Evolutionary conservation across 2,329 filamentous ascomycete species (phyloP), one percentile per base, ranked within the genome.

Genomic region (Trichoderma pleuroti): DNA sequence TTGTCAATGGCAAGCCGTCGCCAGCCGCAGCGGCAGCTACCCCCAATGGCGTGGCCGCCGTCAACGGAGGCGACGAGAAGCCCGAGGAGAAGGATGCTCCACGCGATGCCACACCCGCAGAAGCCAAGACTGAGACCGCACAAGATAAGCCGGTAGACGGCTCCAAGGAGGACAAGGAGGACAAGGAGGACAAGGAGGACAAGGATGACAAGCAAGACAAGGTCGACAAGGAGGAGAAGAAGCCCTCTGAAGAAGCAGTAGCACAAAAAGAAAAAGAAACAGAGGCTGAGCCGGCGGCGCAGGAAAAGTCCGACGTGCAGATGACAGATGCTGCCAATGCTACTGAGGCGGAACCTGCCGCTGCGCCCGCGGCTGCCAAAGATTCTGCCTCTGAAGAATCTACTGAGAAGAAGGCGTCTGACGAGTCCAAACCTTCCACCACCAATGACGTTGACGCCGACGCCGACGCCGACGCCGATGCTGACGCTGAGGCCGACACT

Each of bases 241-340:
- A 61, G 60, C 8, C 52, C 34, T 39, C 61, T 34, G 61, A 70
- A 3, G 34, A 72, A 46, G 21, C 67, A 24, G 61, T n/a, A 62
- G 61, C 52, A 32, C 39, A 62, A 30, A 32, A 42, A 30, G 71
- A 62, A 30, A 32, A 42, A 30, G 71, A 68, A 24, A 60, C 24
- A 59, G 32, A 54, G 42, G 21, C 57, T 14, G 56, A 52, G 42
- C 21, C 54, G 69, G 11, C 67, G n/a, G 52, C 67, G 26, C 54
- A 60, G 10, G 69, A 72, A 34, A 70, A 62, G 26, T 26, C 32
- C 66, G 77, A 79, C 28, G 70, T 77, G 9, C 72, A 76, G 36
- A 78, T 78, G 77, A 66, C 64, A 11, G 77, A 77, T 24, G 73
- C 42, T 59, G 34, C 26, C 10, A 32, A 28, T n/a, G 49, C 34